Conservation (phyloP, 768 basidiomycete genomes). For the Boletus sp. region DNA sequence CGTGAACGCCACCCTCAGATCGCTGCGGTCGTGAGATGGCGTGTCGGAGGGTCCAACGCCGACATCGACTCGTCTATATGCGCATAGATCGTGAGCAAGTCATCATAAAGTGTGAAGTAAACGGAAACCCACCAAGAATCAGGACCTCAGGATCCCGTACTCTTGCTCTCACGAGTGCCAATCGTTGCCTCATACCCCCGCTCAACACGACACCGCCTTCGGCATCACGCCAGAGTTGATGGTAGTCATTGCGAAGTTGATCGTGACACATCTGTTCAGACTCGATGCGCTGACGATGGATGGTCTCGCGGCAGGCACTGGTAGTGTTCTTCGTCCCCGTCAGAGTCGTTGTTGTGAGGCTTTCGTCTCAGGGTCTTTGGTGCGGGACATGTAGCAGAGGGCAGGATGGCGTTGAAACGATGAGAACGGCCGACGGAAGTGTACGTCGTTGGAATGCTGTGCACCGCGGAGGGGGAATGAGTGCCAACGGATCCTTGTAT, state of each 20-base stretch:
- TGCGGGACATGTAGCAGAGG: too few species aligned
- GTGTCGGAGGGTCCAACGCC: constrained; percentile 82
- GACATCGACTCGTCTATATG: constrained; percentile 73
- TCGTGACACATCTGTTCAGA: constrained; percentile 91
- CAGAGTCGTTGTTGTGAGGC: constrained; percentile 61
- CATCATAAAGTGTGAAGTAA: background rate
- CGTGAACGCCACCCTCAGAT: constrained; percentile 58
- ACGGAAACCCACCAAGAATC: constrained; percentile 70
- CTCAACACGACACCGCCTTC: too few species aligned
- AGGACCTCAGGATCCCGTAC: constrained; percentile 86
- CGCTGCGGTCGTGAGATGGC: constrained; percentile 78
- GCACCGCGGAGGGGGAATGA: too few species aligned
- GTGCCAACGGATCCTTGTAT: too few species aligned
- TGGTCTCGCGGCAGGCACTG: constrained; percentile 82
- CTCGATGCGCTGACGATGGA: constrained; percentile 90
- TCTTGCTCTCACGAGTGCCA: too few species aligned
- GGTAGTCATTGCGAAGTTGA: too few species aligned
- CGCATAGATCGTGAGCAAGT: background rate
- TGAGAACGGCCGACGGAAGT: too few species aligned
- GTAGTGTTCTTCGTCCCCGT: constrained; percentile 62
- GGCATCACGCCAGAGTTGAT: too few species aligned
- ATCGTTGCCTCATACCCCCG: too few species aligned
- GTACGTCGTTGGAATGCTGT: too few species aligned
- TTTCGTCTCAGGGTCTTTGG: constrained; percentile 42
- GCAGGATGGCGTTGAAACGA: too few species aligned